Percentiles rank a stretch among this genome's conserved stretches.
phyloP scores from a whole-genome alignment of 441 rosid species.

The Adansonia grandidieri region DNA sequence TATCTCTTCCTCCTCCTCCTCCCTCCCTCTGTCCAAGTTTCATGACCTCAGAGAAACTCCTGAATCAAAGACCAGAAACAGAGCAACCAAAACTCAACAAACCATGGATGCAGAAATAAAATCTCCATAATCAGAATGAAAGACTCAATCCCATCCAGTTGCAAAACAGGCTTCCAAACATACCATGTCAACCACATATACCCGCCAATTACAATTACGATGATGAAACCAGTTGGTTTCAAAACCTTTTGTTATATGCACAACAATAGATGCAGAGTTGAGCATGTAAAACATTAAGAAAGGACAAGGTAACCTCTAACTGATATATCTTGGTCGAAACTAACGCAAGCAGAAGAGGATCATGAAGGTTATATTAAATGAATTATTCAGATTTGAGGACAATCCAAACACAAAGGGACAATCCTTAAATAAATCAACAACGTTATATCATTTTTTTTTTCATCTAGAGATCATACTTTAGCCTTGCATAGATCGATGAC shows the following conservation, averaged over 20 bases:
- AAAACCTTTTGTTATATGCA: conserved; percentile 9
- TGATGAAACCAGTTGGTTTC: neutral
- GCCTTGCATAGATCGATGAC: neutral
- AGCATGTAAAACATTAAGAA: conserved; percentile 18
- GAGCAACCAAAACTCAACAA: neutral
- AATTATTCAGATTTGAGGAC: conserved; percentile 27
- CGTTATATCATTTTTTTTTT: neutral
- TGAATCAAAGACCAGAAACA: neutral
- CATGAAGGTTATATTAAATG: neutral
- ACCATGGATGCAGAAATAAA: neutral
- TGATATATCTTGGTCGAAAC: conserved; percentile 16
- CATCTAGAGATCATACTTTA: neutral
- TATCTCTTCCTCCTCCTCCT: neutral
- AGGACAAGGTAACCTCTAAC: conserved; percentile 26
- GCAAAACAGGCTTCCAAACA: neutral
- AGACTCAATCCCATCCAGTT: neutral
- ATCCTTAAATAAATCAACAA: conserved; percentile 13
- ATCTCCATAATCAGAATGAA: conserved; percentile 1
- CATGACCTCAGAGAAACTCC: neutral
- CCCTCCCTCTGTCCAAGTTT: neutral
- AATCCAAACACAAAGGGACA: conserved; percentile 34
- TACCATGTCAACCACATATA: neutral
- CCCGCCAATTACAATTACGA: neutral
- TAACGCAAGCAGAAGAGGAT: conserved; percentile 23
- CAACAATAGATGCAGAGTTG: neutral